Percentiles rank a stretch among this genome's conserved stretches.
Conservation (phyloP, 371 early-diverging fungal genomes). For the Dichotomocladium elegans region DNA sequence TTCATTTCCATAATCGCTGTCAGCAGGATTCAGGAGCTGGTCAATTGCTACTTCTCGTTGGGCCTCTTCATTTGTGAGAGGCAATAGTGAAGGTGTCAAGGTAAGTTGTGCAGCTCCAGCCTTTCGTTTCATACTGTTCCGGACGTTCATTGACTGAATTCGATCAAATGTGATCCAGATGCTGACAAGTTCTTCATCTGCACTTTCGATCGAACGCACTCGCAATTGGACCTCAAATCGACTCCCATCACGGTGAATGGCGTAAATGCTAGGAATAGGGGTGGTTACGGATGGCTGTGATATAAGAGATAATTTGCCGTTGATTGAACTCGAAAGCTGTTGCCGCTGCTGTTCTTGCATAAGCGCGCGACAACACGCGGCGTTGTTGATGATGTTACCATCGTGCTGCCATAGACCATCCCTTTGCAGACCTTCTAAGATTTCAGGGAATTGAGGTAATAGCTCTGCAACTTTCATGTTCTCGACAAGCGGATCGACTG, state of each 20-base stretch:
- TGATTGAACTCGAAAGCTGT: background rate
- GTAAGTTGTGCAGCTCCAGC: background rate
- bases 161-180: conserved; percentile 76
- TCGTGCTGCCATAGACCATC: conserved; percentile 15
- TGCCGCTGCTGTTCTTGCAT: conserved; percentile 9
- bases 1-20: background rate
- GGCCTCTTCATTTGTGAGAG: too few relatives aligned
- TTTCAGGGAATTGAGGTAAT: conserved; percentile 54
- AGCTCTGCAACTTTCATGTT: conserved; percentile 48
- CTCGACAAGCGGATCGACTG: conserved; percentile 43
- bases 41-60: background rate
- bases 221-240: conserved; percentile 60
- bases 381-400: conserved; percentile 22
- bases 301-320: background rate
- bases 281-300: conserved; percentile 5
- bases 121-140: conserved; percentile 1
- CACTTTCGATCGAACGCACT: conserved; percentile 52
- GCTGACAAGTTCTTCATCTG: conserved; percentile 51
- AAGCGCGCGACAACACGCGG: conserved; percentile 31
- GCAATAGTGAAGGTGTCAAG: background rate
- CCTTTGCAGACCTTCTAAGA: conserved; percentile 14
- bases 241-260: conserved; percentile 65
- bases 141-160: conserved; percentile 19
- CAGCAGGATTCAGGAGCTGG: background rate
- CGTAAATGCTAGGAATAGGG: conserved; percentile 46